A percentile compares a stretch with the other conserved stretches of the same genome.
phyloP scores from a whole-genome alignment of 805 yeast species.

The Vanderwaltozyma verrucispora region DNA sequence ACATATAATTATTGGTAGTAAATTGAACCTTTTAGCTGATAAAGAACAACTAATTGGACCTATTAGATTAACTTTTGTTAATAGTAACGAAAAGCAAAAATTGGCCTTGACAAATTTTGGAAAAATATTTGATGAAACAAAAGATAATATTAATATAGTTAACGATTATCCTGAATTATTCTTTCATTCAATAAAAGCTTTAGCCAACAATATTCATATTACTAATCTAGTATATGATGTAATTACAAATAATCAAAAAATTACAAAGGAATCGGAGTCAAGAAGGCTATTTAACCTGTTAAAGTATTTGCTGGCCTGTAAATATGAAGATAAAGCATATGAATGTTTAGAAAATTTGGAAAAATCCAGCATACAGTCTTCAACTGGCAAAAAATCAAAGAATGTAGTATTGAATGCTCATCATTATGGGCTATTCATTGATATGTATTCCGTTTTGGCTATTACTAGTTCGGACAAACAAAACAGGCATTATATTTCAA shows the following conservation, averaged over 20 bases:
- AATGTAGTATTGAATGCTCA: slow-evolving; percentile 25
- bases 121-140: neutral
- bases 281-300: too few species aligned
- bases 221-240: neutral
- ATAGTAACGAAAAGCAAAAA: too few species aligned
- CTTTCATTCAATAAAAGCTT: neutral
- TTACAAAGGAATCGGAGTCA: too few species aligned
- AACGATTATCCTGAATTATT: neutral
- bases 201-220: neutral
- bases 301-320: too few species aligned
- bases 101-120: neutral
- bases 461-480: too few species aligned
- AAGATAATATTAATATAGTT: neutral
- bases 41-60: too few species aligned
- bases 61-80: too few species aligned
- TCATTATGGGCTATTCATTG: slow-evolving; percentile 33
- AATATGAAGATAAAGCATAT: too few species aligned
- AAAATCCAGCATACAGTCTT: too few species aligned
- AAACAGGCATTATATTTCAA: slow-evolving; percentile 6
- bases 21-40: too few species aligned
- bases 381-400: too few species aligned
- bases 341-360: too few species aligned
- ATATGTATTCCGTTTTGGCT: slow-evolving; percentile 3
- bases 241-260: neutral
- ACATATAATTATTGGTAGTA: neutral